Percentiles rank a stretch among this genome's conserved stretches.
These are phyloP conservation scores for Boletus smithii DNA, from an alignment of 1,284 basidiomycete genomes.

Conservation along the genomic window DNA sequence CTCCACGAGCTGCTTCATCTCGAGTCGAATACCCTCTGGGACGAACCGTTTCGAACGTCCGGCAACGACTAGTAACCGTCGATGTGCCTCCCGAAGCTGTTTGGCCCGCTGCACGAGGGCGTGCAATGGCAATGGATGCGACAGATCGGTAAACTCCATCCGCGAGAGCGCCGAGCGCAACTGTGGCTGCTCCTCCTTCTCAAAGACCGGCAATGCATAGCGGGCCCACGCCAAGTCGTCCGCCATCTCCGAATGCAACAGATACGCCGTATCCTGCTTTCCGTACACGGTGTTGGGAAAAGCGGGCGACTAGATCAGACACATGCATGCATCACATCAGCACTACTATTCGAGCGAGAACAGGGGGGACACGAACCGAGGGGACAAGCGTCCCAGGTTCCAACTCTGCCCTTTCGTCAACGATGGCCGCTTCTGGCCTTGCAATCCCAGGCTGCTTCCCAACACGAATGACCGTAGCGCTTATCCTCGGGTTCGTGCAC, in stretches of 20 bases:
- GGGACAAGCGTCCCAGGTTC: neutral
- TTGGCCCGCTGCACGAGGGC: constrained; percentile 44
- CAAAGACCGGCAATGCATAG: constrained; percentile 38
- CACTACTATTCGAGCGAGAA: constrained; percentile 40
- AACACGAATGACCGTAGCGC: constrained; percentile 64
- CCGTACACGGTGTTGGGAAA: constrained; percentile 70
- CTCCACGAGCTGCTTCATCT: constrained; percentile 55
- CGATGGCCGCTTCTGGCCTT: constrained; percentile 23
- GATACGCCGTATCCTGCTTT: constrained; percentile 55
- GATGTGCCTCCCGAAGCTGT: constrained; percentile 26
- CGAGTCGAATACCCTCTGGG: constrained; percentile 50
- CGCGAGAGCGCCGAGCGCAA: constrained; percentile 49
- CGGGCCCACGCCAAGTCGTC: constrained; percentile 68
- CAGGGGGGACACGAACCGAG: constrained; percentile 33
- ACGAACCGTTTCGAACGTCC: constrained; percentile 75
- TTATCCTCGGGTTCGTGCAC: constrained; percentile 62
- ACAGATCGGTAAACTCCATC: constrained; percentile 50
- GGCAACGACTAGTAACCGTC: constrained; percentile 55
- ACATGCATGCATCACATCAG: constrained; percentile 36
- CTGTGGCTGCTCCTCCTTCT: constrained; percentile 25
- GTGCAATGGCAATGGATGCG: constrained; percentile 54
- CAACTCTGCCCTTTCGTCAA: constrained; percentile 26
- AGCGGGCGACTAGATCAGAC: constrained; percentile 42
- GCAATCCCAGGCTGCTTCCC: constrained; percentile 25
- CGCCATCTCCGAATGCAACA: constrained; percentile 68